A percentile compares a stretch with the other conserved stretches of the same genome.
Evolutionary conservation across 2,329 filamentous ascomycete genomes (phyloP).

Genomic region (Xylaria polymorpha): DNA sequence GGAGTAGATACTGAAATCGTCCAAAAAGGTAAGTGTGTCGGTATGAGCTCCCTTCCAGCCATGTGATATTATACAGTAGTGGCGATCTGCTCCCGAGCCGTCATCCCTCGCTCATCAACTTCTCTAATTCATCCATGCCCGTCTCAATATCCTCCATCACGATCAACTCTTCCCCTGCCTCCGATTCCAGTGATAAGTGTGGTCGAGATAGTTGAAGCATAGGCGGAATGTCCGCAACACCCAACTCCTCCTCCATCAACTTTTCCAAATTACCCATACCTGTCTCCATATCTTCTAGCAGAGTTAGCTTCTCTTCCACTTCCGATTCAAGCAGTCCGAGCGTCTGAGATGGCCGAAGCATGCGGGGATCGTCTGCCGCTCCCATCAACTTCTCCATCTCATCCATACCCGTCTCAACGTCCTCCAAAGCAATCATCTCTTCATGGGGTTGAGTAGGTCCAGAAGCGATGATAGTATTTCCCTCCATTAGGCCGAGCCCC

Average conservation of each 20-base stretch:
- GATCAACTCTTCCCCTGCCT: slow-evolving; percentile 51
- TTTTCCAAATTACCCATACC: background rate
- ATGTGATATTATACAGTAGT: background rate
- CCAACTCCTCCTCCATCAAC: background rate
- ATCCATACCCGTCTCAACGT: slow-evolving; percentile 53
- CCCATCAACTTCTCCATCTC: slow-evolving; percentile 33
- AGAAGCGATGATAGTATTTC: background rate
- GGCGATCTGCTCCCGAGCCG: background rate
- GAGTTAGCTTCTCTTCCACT: too few species aligned
- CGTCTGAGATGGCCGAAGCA: background rate
- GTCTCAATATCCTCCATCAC: slow-evolving; percentile 50
- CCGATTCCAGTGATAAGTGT: background rate
- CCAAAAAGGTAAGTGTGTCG: background rate
- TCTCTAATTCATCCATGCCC: slow-evolving; percentile 50
- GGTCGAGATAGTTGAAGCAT: too few species aligned
- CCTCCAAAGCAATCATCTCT: slow-evolving; percentile 54
- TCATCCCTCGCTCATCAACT: slow-evolving; percentile 10
- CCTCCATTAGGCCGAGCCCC: too few species aligned
- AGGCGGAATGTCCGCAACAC: too few species aligned
- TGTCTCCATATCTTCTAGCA: background rate
- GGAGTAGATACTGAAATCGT: slow-evolving; percentile 4
- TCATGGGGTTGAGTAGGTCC: slow-evolving; percentile 46
- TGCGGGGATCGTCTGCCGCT: background rate
- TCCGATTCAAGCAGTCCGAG: background rate
- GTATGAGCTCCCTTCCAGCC: background rate